These are phyloP conservation scores for Globisporangium parvum DNA, from an alignment of 352 stramenopile genomes.

Conservation along the genomic window DNA sequence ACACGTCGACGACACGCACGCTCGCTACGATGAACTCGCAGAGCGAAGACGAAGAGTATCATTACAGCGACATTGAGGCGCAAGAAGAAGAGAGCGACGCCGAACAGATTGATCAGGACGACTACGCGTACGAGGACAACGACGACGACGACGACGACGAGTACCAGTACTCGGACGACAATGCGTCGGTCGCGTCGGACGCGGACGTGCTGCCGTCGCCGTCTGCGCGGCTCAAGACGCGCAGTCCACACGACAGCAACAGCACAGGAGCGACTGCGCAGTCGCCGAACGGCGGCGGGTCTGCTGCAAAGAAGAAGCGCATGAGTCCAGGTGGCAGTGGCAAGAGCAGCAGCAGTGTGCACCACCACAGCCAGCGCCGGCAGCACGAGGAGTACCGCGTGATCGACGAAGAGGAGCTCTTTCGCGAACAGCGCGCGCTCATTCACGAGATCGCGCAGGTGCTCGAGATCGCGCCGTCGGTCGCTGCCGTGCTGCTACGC, in stretches of 20 bases:
- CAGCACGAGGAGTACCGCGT: constrained; percentile 67
- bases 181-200: constrained; percentile 24
- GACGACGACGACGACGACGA: constrained; percentile 35
- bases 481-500: constrained; percentile 72
- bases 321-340: constrained; percentile 27
- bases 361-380: constrained; percentile 12
- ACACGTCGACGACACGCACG: neutral
- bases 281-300: constrained; percentile 31
- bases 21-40: constrained; percentile 9
- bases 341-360: constrained; percentile 16
- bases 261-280: constrained; percentile 8
- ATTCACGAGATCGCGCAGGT: constrained; percentile 74
- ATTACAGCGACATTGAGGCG: constrained; percentile 77
- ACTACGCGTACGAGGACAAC: constrained; percentile 13
- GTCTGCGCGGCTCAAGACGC: constrained; percentile 22
- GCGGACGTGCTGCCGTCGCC: constrained; percentile 11
- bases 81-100: constrained; percentile 34
- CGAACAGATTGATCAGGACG: constrained; percentile 10
- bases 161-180: constrained; percentile 66
- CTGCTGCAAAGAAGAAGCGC: constrained; percentile 67
- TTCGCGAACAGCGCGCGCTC: constrained; percentile 50
- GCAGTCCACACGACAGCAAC: constrained; percentile 16
- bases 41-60: constrained; percentile 61
- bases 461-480: constrained; percentile 54
- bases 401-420: constrained; percentile 79